A percentile compares a stretch with the other conserved stretches of the same genome.
These are phyloP conservation scores for Rhododendron williamsianum DNA, from an alignment of 148 eudicot genomes.

Conservation along the genomic window DNA sequence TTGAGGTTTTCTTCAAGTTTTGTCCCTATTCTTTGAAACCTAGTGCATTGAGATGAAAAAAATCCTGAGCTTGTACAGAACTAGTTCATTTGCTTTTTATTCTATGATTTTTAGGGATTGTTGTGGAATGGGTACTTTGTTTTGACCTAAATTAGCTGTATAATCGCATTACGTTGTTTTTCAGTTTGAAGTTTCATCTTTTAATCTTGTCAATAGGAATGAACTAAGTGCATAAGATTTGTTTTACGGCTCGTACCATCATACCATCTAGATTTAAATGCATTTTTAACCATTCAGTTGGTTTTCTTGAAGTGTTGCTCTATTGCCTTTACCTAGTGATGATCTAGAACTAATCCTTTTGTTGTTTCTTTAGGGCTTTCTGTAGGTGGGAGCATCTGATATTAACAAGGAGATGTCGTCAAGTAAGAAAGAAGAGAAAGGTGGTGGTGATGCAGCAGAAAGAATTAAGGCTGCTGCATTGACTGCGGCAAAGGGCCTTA, in stretches of 20 bases:
- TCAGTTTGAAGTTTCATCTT: neutral
- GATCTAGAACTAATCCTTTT: neutral
- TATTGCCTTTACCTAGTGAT: neutral
- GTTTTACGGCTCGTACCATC: neutral
- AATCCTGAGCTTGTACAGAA: neutral
- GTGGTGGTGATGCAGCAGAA: slow-evolving; percentile 74
- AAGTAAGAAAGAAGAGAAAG: slow-evolving; percentile 72
- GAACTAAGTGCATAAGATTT: neutral
- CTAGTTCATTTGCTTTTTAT: neutral
- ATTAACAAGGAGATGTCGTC: slow-evolving; percentile 27
- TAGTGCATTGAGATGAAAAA: neutral
- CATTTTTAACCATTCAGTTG: neutral
- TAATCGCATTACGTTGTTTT: neutral
- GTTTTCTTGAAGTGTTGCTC: neutral
- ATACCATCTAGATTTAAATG: neutral
- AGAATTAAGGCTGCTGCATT: slow-evolving; percentile 79
- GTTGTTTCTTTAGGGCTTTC: neutral
- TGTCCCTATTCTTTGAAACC: neutral
- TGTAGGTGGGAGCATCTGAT: neutral
- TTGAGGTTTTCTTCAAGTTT: neutral
- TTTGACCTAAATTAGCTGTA: neutral
- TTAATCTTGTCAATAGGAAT: neutral
- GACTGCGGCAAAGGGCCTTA: slow-evolving; percentile 89
- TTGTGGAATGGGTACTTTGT: neutral
- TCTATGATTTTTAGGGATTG: neutral